phyloP scores from a whole-genome alignment of 805 yeast genomes.

The Yamadazyma tumulicola region DNA sequence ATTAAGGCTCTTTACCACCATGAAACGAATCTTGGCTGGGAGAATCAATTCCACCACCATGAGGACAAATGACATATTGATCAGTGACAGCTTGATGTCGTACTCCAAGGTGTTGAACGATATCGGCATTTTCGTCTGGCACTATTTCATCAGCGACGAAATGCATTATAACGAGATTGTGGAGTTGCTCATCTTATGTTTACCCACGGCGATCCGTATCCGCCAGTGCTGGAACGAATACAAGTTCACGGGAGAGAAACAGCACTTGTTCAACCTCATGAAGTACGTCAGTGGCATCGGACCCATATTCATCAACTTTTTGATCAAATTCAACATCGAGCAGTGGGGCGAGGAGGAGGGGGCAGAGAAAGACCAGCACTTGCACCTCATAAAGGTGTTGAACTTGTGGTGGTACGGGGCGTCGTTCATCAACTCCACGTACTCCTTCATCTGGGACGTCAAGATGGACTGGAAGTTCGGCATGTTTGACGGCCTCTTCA shows the following conservation, averaged over 20 bases:
- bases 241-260: constrained; percentile 42
- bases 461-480: constrained; percentile 83
- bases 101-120: constrained; percentile 77
- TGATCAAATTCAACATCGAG: constrained; percentile 19
- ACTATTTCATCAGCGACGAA: constrained; percentile 33
- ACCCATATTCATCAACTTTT: constrained; percentile 29
- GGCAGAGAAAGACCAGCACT: constrained; percentile 12
- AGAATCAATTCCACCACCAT: constrained; percentile 51
- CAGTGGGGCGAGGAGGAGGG: constrained; percentile 10
- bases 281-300: constrained; percentile 67
- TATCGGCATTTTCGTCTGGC: constrained; percentile 51
- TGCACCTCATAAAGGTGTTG: constrained; percentile 17
- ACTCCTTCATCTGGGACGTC: constrained; percentile 87
- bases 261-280: constrained; percentile 65
- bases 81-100: constrained; percentile 83
- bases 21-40: constrained; percentile 55
- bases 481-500: constrained; percentile 37
- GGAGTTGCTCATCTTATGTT: constrained; percentile 30
- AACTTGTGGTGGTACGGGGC: constrained; percentile 43
- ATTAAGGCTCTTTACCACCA: constrained; percentile 44
- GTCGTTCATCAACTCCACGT: constrained; percentile 62
- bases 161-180: constrained; percentile 24
- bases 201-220: constrained; percentile 75
- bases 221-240: constrained; percentile 80
- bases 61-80: constrained; percentile 74